Evolutionary conservation across 2,329 filamentous ascomycete genomes (phyloP).

Genomic region (Pseudovirgaria hyperparasitica): DNA sequence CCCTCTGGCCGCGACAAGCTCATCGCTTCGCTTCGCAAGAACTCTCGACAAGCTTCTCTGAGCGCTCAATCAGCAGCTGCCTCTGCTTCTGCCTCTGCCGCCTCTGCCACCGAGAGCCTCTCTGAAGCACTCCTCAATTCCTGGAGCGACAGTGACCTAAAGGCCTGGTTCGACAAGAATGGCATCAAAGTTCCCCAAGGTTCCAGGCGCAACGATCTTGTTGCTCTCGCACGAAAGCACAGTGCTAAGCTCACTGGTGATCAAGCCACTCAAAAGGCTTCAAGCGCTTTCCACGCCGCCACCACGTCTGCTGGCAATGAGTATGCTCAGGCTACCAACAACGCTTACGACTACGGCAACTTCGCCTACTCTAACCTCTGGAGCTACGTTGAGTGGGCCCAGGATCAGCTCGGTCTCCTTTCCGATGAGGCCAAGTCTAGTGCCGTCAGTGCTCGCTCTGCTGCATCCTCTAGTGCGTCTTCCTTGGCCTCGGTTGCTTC

Average conservation of each 20-base stretch:
- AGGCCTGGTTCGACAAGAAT: slow-evolving; percentile 88
- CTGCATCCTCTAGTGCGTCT: slow-evolving; percentile 12
- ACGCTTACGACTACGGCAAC: slow-evolving; percentile 47
- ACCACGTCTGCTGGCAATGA: slow-evolving; percentile 53
- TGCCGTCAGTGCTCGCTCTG: slow-evolving; percentile 12
- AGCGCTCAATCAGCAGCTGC: slow-evolving; percentile 41
- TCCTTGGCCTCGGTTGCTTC: slow-evolving; percentile 12
- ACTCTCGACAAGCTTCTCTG: slow-evolving; percentile 67
- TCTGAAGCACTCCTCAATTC: slow-evolving; percentile 76
- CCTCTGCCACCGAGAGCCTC: slow-evolving; percentile 56
- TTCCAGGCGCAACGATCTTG: slow-evolving; percentile 76
- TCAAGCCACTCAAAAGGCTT: slow-evolving; percentile 33
- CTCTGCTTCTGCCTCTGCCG: slow-evolving; percentile 44
- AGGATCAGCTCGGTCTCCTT: slow-evolving; percentile 33
- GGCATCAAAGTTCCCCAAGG: slow-evolving; percentile 82
- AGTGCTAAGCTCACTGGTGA: slow-evolving; percentile 59
- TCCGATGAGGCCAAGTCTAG: slow-evolving; percentile 19
- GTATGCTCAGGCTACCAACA: slow-evolving; percentile 63
- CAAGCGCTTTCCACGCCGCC: slow-evolving; percentile 31
- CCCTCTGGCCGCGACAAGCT: slow-evolving; percentile 74
- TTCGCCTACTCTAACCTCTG: slow-evolving; percentile 49
- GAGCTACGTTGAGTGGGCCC: slow-evolving; percentile 28
- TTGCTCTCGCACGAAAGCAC: slow-evolving; percentile 82
- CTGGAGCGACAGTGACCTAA: slow-evolving; percentile 83
- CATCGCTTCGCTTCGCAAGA: slow-evolving; percentile 79